These are phyloP conservation scores for Trichoderma oligosporum DNA, from an alignment of 2,329 filamentous ascomycete species.

Conservation along the genomic window DNA sequence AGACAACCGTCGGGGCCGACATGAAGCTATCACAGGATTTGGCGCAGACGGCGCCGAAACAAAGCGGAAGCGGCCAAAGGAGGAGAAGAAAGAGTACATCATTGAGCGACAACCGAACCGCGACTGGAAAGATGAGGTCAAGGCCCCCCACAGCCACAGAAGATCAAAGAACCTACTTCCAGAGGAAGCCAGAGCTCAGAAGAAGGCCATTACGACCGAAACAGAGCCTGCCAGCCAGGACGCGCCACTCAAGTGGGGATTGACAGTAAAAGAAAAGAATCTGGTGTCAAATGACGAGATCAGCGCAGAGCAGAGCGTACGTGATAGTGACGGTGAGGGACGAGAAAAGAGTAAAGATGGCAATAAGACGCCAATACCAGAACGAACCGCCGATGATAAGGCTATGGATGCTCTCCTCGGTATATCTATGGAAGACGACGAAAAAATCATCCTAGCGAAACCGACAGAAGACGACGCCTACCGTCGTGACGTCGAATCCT, in stretches of 20 bases:
- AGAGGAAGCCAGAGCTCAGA: conserved; percentile 49
- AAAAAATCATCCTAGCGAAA: conserved; percentile 50
- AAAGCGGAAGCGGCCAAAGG: conserved; percentile 35
- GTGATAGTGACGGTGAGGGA: background rate
- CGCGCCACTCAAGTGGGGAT: conserved; percentile 54
- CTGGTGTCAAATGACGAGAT: conserved; percentile 53
- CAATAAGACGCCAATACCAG: conserved; percentile 8
- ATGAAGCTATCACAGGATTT: conserved; percentile 50
- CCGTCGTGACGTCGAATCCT: conserved; percentile 62
- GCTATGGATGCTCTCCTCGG: conserved; percentile 66
- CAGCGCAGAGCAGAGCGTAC: background rate
- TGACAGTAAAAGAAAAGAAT: conserved; percentile 45
- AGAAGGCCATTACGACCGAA: conserved; percentile 32
- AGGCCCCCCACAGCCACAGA: conserved; percentile 42
- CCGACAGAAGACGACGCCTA: conserved; percentile 64
- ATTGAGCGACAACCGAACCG: conserved; percentile 58
- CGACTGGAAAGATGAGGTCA: conserved; percentile 58
- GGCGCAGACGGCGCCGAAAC: conserved; percentile 42
- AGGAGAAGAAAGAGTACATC: conserved; percentile 44
- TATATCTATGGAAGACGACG: conserved; percentile 41
- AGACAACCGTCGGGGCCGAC: conserved; percentile 31
- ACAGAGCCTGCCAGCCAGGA: conserved; percentile 44
- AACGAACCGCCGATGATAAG: conserved; percentile 42
- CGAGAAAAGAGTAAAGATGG: conserved; percentile 6
- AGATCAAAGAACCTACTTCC: conserved; percentile 56